Conservation (phyloP, 2,329 filamentous ascomycete genomes). For the Mollisiaceae sp. region DNA sequence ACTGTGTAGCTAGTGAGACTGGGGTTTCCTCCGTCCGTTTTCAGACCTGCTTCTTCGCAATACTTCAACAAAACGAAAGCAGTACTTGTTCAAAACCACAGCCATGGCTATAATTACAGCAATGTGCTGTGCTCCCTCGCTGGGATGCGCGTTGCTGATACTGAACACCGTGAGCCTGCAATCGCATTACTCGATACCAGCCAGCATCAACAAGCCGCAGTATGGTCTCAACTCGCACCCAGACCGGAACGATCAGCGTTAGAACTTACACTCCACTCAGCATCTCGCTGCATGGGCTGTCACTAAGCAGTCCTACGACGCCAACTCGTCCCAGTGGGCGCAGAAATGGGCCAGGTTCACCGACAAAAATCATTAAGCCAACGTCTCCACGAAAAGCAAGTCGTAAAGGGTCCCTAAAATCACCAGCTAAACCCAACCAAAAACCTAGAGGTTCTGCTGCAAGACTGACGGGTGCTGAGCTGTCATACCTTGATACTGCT, state of each 20-base stretch:
- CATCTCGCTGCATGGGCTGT: conserved; percentile 9
- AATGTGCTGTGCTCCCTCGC: not conserved
- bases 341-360: not conserved
- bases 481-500: not conserved
- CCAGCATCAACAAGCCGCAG: not conserved
- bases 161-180: not conserved
- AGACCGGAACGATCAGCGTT: conserved; percentile 19
- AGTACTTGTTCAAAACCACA: not conserved
- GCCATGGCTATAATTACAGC: not conserved
- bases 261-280: conserved; percentile 12
- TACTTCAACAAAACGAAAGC: conserved; percentile 6
- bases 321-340: conserved; percentile 3
- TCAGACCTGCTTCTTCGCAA: not conserved
- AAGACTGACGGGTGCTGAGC: conserved; percentile 1
- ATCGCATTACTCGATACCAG: not conserved
- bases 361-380: conserved; percentile 14
- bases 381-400: conserved; percentile 8
- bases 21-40: not conserved
- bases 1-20: not conserved
- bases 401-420: not conserved
- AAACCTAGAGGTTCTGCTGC: conserved; percentile 2
- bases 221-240: conserved; percentile 22
- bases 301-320: conserved; percentile 4
- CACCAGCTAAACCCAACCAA: conserved; percentile 6
- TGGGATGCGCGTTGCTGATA: not conserved